Percentiles rank a stretch among this genome's conserved stretches.
Evolutionary conservation across 768 basidiomycete genomes (phyloP).

Genomic region (Boletus rufocinnamomeus): DNA sequence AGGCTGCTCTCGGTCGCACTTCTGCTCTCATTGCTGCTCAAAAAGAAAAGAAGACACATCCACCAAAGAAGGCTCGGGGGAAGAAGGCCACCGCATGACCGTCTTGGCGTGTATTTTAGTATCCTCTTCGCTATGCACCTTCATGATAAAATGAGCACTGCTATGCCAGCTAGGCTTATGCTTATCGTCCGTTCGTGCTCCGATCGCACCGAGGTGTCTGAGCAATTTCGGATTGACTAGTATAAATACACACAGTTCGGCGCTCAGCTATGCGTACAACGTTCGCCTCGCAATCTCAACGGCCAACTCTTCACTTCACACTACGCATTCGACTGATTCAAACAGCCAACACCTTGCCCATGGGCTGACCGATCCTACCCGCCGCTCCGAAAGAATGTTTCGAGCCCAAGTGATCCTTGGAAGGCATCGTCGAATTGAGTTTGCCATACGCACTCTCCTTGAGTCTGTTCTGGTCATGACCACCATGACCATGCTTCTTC

Average conservation of each 20-base stretch:
- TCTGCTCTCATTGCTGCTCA: conserved; percentile 71
- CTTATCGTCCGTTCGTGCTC: background rate
- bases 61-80: conserved; percentile 71
- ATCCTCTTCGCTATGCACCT: conserved; percentile 21
- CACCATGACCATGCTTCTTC: conserved; percentile 42
- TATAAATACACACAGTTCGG: conserved; percentile 24
- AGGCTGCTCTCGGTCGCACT: conserved; percentile 78
- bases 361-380: conserved; percentile 61
- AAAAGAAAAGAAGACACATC: conserved; percentile 67
- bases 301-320: background rate
- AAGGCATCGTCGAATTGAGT: conserved; percentile 49
- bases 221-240: conserved; percentile 7
- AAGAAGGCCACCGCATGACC: conserved; percentile 50
- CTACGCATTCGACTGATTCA: conserved; percentile 25
- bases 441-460: conserved; percentile 49
- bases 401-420: conserved; percentile 39
- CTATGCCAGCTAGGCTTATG: conserved; percentile 11
- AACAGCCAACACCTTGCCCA: conserved; percentile 43
- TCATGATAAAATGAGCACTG: conserved; percentile 22
- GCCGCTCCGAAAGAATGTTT: conserved; percentile 44
- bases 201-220: background rate
- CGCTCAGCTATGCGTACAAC: conserved; percentile 13
- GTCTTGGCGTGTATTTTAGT: conserved; percentile 29
- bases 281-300: background rate
- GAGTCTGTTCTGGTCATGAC: conserved; percentile 47